These are phyloP conservation scores for Arthrobotrys entomopaga DNA, from an alignment of 2,329 filamentous ascomycete species.

Conservation along the genomic window DNA sequence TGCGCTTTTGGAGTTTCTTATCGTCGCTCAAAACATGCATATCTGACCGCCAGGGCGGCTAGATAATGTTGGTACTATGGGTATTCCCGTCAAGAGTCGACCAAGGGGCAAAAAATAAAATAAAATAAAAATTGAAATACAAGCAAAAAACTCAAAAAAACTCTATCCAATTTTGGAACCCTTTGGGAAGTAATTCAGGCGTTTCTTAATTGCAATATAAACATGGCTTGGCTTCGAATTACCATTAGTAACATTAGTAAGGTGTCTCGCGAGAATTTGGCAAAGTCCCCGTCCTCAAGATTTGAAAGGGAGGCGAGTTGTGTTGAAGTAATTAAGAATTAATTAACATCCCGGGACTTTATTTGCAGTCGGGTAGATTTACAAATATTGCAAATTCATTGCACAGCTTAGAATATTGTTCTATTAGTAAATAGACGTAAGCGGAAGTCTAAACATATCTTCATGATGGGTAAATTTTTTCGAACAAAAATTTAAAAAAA, in stretches of 20 bases:
- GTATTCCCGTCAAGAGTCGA: too few relatives aligned
- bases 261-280: background rate
- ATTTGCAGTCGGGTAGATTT: too few relatives aligned
- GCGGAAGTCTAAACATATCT: background rate
- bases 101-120: too few relatives aligned
- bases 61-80: slow-evolving; percentile 27
- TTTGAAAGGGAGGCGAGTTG: slow-evolving; percentile 17
- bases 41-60: slow-evolving; percentile 48
- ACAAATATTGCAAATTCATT: too few relatives aligned
- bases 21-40: slow-evolving; percentile 9
- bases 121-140: too few relatives aligned
- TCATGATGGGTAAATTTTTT: background rate
- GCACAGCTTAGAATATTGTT: too few relatives aligned
- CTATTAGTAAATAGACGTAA: slow-evolving; percentile 1
- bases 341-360: too few relatives aligned
- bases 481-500: background rate
- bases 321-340: slow-evolving; percentile 1
- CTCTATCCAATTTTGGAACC: slow-evolving; percentile 16
- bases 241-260: background rate
- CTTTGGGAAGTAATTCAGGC: background rate
- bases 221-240: background rate
- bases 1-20: slow-evolving; percentile 36
- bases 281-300: slow-evolving; percentile 17
- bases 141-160: background rate
- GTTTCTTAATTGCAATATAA: too few relatives aligned